These are phyloP conservation scores for Pseudogymnoascus pannorum DNA, from an alignment of 2,329 filamentous ascomycete species.

Conservation along the genomic window DNA sequence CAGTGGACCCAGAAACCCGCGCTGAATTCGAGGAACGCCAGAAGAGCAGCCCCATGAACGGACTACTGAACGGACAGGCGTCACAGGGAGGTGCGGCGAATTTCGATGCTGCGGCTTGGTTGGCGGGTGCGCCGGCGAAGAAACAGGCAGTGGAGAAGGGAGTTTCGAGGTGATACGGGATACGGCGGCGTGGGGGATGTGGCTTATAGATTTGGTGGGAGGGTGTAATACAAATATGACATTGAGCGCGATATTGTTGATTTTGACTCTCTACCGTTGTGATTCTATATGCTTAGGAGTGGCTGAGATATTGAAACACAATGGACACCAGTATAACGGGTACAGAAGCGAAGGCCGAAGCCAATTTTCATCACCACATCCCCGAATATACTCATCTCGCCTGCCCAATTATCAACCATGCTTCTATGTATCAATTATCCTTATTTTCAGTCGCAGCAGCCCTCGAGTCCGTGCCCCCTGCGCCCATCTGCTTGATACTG, in stretches of 20 bases:
- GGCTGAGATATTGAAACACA: too few relatives aligned
- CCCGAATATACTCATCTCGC: too few relatives aligned
- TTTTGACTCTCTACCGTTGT: not conserved
- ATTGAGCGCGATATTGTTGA: not conserved
- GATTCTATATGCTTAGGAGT: too few relatives aligned
- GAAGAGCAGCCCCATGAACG: slow-evolving; percentile 62
- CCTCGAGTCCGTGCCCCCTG: slow-evolving; percentile 19
- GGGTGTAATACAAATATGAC: not conserved
- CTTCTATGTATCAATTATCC: slow-evolving; percentile 9
- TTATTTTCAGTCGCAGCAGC: slow-evolving; percentile 1
- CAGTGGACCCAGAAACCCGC: slow-evolving; percentile 94
- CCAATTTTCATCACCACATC: too few relatives aligned
- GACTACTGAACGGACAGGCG: slow-evolving; percentile 38
- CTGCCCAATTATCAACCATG: too few relatives aligned
- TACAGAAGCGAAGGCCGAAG: too few relatives aligned
- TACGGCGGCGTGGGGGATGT: not conserved
- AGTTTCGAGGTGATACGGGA: slow-evolving; percentile 9
- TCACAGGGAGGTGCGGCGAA: slow-evolving; percentile 43
- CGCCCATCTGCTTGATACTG: slow-evolving; percentile 37
- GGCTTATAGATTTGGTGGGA: not conserved
- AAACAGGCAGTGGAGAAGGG: slow-evolving; percentile 15
- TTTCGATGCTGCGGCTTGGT: slow-evolving; percentile 62
- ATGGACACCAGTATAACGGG: too few relatives aligned
- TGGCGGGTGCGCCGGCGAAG: slow-evolving; percentile 45
- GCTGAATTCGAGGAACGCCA: slow-evolving; percentile 90